A percentile compares a stretch with the other conserved stretches of the same genome.
phyloP scores from a whole-genome alignment of 768 basidiomycete genomes.

The Rhizopogon vulgaris region DNA sequence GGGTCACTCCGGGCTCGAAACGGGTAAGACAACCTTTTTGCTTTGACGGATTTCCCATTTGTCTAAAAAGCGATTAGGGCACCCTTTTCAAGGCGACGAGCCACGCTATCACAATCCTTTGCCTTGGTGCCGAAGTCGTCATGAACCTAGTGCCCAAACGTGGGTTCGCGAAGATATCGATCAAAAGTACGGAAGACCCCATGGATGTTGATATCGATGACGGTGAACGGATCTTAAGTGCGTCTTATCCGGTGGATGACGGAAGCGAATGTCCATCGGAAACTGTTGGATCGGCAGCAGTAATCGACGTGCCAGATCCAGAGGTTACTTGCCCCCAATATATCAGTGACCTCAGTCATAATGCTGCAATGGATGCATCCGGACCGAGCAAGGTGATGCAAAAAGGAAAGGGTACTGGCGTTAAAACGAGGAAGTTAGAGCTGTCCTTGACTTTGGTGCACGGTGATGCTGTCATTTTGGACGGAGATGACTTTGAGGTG shows the following conservation, averaged over 20 bases:
- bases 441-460: conserved; percentile 32
- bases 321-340: neutral
- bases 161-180: conserved; percentile 13
- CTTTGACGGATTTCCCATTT: neutral
- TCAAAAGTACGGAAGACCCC: conserved; percentile 3
- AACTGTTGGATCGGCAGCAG: neutral
- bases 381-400: neutral
- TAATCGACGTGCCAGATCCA: neutral
- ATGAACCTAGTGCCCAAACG: conserved; percentile 19
- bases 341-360: neutral
- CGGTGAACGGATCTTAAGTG: conserved; percentile 3
- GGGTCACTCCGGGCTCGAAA: conserved; percentile 34
- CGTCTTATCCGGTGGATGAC: conserved; percentile 1
- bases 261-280: neutral
- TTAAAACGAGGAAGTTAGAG: conserved; percentile 14
- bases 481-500: conserved; percentile 36
- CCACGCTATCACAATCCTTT: conserved; percentile 17
- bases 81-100: conserved; percentile 15
- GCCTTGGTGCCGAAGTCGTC: conserved; percentile 18
- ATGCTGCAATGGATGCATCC: neutral
- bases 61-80: conserved; percentile 15
- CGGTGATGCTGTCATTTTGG: conserved; percentile 31
- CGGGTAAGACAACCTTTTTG: conserved; percentile 19
- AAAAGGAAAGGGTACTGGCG: conserved; percentile 14
- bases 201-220: conserved; percentile 4